These are phyloP conservation scores for Populus davidiana DNA, from an alignment of 345 rosid genomes.

Conservation along the genomic window DNA sequence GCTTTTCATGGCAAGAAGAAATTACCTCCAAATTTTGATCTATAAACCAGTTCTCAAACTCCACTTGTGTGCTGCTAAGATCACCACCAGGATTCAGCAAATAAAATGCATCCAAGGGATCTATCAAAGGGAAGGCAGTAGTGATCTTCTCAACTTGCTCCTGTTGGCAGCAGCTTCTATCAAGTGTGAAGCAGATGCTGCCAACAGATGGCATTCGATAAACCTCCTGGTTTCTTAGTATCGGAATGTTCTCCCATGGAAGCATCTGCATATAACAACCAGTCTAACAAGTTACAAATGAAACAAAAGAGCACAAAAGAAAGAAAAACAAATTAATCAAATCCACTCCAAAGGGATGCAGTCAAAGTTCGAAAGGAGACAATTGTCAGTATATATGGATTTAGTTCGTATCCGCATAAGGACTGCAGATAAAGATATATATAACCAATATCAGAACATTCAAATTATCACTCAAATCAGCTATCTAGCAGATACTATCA, in stretches of 20 bases:
- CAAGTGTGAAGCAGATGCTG: constrained; percentile 54
- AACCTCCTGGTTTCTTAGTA: constrained; percentile 76
- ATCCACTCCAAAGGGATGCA: neutral
- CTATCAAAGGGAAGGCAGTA: constrained; percentile 63
- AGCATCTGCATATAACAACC: constrained; percentile 63
- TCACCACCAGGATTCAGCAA: constrained; percentile 88
- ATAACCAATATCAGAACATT: no score
- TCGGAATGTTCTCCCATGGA: constrained; percentile 95
- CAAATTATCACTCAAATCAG: no score
- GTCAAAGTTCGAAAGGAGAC: neutral
- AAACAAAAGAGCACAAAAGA: neutral
- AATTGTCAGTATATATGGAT: neutral
- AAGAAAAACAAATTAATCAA: neutral
- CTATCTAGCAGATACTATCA: no score
- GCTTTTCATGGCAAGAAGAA: neutral
- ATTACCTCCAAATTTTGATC: constrained; percentile 77
- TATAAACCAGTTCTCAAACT: constrained; percentile 81
- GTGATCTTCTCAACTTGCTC: constrained; percentile 34
- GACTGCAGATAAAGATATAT: no score
- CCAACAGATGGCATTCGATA: constrained; percentile 96
- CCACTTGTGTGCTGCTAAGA: constrained; percentile 54
- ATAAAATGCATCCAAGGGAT: constrained; percentile 88
- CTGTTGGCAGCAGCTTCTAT: constrained; percentile 42
- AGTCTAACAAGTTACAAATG: constrained; percentile 10
- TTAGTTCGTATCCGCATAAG: no score